phyloP scores from a whole-genome alignment of 2,329 filamentous ascomycete genomes.

The Domatiomyces globalis region DNA sequence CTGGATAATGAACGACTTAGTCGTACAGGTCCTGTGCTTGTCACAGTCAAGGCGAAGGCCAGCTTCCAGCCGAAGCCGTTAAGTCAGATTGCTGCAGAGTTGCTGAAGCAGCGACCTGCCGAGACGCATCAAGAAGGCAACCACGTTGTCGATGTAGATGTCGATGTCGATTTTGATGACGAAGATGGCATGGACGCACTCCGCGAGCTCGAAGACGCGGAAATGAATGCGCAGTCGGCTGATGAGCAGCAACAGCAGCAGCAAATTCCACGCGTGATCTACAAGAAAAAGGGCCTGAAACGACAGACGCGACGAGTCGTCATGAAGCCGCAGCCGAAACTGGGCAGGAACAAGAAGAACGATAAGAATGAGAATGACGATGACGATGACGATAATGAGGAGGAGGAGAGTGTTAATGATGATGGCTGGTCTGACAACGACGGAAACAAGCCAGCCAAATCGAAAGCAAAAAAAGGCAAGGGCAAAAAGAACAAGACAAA shows the following conservation, averaged over 20 bases:
- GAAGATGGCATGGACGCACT: constrained; percentile 32
- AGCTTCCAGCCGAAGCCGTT: constrained; percentile 8
- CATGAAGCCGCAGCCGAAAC: constrained; percentile 21
- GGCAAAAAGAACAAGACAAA: constrained; percentile 2
- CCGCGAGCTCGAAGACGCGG: constrained; percentile 29
- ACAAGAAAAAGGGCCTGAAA: constrained; percentile 38
- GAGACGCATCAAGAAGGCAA: constrained; percentile 27
- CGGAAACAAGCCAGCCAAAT: constrained; percentile 1
- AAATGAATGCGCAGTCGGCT: constrained; percentile 6
- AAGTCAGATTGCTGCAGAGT: constrained; percentile 13
- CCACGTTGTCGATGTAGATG: no score
- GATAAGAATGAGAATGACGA: constrained; percentile 1
- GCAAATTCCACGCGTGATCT: constrained; percentile 8
- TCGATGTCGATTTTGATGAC: constrained; percentile 28
- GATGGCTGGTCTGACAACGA: background rate
- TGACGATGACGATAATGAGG: constrained; percentile 2
- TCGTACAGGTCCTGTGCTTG: background rate
- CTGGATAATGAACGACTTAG: constrained; percentile 6
- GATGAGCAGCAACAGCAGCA: background rate
- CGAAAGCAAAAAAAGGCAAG: constrained; percentile 20
- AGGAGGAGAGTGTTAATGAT: constrained; percentile 3
- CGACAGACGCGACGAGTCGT: constrained; percentile 31
- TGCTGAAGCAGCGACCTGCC: constrained; percentile 7
- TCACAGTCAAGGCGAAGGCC: background rate
- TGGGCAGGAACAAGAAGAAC: constrained; percentile 13